Percentiles rank a stretch among this genome's conserved stretches.
phyloP scores from a whole-genome alignment of 1,139 yeast genomes.

The Petasospora fabianii region DNA sequence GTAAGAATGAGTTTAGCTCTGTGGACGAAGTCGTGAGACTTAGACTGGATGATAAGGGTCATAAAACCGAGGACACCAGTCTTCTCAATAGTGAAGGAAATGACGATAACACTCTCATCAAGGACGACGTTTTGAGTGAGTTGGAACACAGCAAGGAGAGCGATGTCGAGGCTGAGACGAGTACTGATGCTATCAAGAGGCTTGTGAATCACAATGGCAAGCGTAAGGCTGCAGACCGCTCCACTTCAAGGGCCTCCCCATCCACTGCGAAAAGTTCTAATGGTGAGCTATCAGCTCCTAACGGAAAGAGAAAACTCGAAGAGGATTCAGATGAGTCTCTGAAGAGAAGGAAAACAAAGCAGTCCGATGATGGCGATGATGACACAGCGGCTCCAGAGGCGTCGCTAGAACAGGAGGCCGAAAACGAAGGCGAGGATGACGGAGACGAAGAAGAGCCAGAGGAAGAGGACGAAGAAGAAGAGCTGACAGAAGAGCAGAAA shows the following conservation, averaged over 20 bases:
- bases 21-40: constrained; percentile 98
- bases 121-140: constrained; percentile 22
- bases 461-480: constrained; percentile 26
- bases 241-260: background rate
- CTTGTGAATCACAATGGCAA: constrained; percentile 17
- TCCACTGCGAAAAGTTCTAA: constrained; percentile 4
- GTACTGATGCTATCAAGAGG: constrained; percentile 17
- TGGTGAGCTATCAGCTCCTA: background rate
- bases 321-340: constrained; percentile 13
- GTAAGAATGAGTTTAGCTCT: constrained; percentile 45
- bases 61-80: constrained; percentile 10
- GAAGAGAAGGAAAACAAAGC: constrained; percentile 3
- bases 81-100: constrained; percentile 4
- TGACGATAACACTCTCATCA: constrained; percentile 19
- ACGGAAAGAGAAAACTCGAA: constrained; percentile 11
- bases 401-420: constrained; percentile 9
- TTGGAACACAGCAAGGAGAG: constrained; percentile 15
- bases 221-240: constrained; percentile 8
- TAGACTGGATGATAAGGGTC: constrained; percentile 53
- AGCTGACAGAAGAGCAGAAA: constrained; percentile 32
- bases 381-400: constrained; percentile 6
- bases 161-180: constrained; percentile 16
- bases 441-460: constrained; percentile 22
- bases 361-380: constrained; percentile 10
- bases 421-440: constrained; percentile 19